These are phyloP conservation scores for Lichtheimia ornata DNA, from an alignment of 371 early-diverging fungal species.

Conservation along the genomic window DNA sequence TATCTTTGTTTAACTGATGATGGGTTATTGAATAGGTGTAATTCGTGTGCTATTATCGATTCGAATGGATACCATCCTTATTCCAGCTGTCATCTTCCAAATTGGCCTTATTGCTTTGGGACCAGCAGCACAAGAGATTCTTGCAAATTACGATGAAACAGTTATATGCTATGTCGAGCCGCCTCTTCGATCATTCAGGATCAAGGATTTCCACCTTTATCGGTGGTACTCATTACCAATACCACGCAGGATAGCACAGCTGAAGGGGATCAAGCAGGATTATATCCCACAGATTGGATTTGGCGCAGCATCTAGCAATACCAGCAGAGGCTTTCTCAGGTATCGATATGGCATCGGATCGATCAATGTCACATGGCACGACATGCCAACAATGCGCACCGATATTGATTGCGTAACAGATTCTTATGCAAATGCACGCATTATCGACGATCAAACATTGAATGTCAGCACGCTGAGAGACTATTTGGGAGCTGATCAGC, in stretches of 20 bases:
- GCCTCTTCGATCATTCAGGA: not conserved
- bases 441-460: not conserved
- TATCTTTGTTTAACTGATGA: not conserved
- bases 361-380: constrained; percentile 1
- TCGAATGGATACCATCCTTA: constrained; percentile 21
- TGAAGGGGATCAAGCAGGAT: not conserved
- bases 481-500: constrained; percentile 3
- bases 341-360: not conserved
- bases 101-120: constrained; percentile 24
- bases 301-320: not conserved
- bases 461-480: constrained; percentile 1
- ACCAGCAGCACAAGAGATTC: constrained; percentile 24
- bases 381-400: constrained; percentile 4
- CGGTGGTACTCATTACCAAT: too few species aligned
- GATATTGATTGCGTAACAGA: constrained; percentile 3
- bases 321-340: not conserved
- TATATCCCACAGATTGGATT: constrained; percentile 1
- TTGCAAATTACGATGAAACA: not conserved
- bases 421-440: constrained; percentile 4
- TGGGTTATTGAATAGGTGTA: constrained; percentile 12
- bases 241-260: too few species aligned
- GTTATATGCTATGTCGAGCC: too few species aligned
- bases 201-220: too few species aligned
- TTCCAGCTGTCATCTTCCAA: constrained; percentile 27
- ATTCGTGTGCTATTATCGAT: constrained; percentile 9